Conservation (phyloP, 75 land plant species). For the Adiantum capillusveneris region DNA sequence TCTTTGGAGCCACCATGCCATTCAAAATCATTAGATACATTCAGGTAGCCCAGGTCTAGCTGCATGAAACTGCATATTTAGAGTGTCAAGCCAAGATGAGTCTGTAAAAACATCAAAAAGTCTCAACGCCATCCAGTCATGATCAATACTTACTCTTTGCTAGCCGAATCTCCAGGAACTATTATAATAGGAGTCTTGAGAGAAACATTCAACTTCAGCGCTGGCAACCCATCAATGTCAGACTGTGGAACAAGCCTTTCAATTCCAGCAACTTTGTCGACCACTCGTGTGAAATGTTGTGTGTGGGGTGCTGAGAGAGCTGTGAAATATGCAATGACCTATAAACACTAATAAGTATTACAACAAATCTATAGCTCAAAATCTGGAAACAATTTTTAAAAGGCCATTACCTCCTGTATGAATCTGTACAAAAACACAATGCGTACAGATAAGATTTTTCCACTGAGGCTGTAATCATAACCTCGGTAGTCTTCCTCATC, state of each 20-base stretch:
- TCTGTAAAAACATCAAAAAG: no score
- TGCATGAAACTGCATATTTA: constrained; percentile 71
- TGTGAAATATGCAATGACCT: constrained; percentile 79
- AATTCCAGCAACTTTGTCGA: constrained; percentile 86
- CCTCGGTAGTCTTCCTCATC: constrained; percentile 97
- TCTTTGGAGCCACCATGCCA: constrained; percentile 75
- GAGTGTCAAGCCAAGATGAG: background rate
- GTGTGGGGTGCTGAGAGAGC: constrained; percentile 89
- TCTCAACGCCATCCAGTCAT: no score
- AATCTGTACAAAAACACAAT: constrained; percentile 94
- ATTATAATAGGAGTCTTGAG: constrained; percentile 88
- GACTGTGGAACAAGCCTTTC: constrained; percentile 86
- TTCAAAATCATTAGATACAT: constrained; percentile 56
- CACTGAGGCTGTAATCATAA: constrained; percentile 78
- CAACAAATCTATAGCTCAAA: background rate
- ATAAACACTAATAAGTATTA: constrained; percentile 17
- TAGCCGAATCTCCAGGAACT: constrained; percentile 65
- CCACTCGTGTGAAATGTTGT: constrained; percentile 76
- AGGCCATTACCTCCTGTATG: constrained; percentile 74
- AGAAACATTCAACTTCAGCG: constrained; percentile 74
- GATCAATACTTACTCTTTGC: constrained; percentile 67
- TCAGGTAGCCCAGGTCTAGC: constrained; percentile 79
- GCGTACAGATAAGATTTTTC: constrained; percentile 88
- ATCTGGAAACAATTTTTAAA: background rate
- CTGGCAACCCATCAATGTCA: constrained; percentile 81